A percentile compares a stretch with the other conserved stretches of the same genome.
phyloP scores from a whole-genome alignment of 495 filamentous ascomycete genomes.

The Podospora didyma region DNA sequence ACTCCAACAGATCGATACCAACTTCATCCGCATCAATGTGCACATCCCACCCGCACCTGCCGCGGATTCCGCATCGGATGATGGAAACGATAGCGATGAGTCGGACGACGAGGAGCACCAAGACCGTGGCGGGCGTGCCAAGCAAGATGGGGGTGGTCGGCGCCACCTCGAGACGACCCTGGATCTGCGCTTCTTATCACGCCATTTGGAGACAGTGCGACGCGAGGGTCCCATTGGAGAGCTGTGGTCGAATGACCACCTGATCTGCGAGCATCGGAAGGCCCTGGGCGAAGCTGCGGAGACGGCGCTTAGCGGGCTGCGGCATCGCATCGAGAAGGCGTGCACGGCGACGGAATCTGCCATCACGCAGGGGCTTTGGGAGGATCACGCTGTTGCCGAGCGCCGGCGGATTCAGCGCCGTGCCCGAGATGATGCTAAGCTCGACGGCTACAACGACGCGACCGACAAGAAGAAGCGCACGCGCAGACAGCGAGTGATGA shows the following conservation, averaged over 20 bases:
- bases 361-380: conserved; percentile 15
- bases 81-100: background rate
- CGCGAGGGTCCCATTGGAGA: background rate
- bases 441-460: conserved; percentile 2
- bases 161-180: conserved; percentile 26
- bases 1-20: conserved; percentile 16
- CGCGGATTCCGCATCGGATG: background rate
- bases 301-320: conserved; percentile 4
- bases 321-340: conserved; percentile 14
- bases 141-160: background rate
- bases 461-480: background rate
- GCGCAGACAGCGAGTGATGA: background rate
- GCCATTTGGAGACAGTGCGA: conserved; percentile 3
- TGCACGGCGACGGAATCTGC: conserved; percentile 7
- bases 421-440: conserved; percentile 1
- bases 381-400: conserved; percentile 18
- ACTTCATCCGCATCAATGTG: conserved; percentile 23
- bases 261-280: conserved; percentile 10
- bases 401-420: conserved; percentile 4
- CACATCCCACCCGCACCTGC: conserved; percentile 8
- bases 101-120: background rate
- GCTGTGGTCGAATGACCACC: conserved; percentile 16
- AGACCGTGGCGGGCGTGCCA: background rate
- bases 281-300: conserved; percentile 7
- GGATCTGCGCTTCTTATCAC: conserved; percentile 20